Evolutionary conservation across 495 filamentous ascomycete genomes (phyloP), one percentile per base, ranked within the genome.

Genomic region (Penicillium atrosanguineum): DNA sequence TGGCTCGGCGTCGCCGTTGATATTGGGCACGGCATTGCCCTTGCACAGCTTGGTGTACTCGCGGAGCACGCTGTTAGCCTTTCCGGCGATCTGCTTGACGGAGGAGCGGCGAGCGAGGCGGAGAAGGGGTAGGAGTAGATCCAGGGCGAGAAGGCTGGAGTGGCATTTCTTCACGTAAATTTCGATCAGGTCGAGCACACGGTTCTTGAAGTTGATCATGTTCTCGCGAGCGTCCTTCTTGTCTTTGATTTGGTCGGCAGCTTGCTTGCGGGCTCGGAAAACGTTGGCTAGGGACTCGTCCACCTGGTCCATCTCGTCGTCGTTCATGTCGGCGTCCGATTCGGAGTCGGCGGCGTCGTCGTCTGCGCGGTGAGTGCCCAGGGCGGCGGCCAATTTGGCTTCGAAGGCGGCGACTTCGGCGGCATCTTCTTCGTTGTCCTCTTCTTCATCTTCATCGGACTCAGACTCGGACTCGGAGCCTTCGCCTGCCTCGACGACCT

Each of bases 191-290:
- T 97, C 94, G 14, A 98, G 74, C 8, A 97, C 85, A 34, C 91
- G 87, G 72, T 87, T 88, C 77, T 98, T 98, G 82, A 97, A 96
- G 70, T 93, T 90, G 58, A 94, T 72, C 61, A 97, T 88, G n/a
- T 80, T 89, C 49, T 93, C 88, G 61, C 89, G 90, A 42, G 94
- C 90, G 52, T 89, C 87, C 65, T 88, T 90, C 52, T 86, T 86
- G 64, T 94, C 87, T 63, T 89, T 83, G 69, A 90, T 89, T 67
- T 88, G 87, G 63, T 75, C 79, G 1, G 70, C 75, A 11, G 63
- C 69, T 52, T 82, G 71, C 53, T 80, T 85, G 41, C 85, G 82
- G 52, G 93, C 86, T 50, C 82, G 78, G 79, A 97, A 96, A 44
- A 97, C 87, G 51, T 88, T 86, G 48, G 83, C 80, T 16, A 98